These are phyloP conservation scores for Bipolaris zeicola DNA, from an alignment of 2,329 filamentous ascomycete species.

Conservation along the genomic window DNA sequence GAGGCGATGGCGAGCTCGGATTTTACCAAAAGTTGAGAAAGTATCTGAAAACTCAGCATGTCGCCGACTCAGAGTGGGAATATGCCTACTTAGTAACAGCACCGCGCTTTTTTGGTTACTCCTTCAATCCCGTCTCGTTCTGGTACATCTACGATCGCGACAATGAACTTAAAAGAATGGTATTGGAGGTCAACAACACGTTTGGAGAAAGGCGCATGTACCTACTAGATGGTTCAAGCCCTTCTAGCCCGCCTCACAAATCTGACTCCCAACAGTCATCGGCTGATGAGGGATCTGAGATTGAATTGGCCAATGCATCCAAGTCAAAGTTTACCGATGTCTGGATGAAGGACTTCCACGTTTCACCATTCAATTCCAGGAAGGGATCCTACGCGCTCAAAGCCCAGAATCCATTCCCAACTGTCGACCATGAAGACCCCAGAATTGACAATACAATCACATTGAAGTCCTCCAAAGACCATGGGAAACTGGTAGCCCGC, in stretches of 20 bases:
- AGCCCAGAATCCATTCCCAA: constrained; percentile 53
- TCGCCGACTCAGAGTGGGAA: constrained; percentile 66
- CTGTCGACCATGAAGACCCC: constrained; percentile 32
- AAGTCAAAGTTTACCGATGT: constrained; percentile 54
- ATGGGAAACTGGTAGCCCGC: constrained; percentile 66
- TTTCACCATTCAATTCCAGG: constrained; percentile 72
- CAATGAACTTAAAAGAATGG: constrained; percentile 65
- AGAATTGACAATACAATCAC: constrained; percentile 66
- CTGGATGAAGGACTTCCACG: constrained; percentile 76
- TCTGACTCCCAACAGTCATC: constrained; percentile 14
- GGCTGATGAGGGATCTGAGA: constrained; percentile 5
- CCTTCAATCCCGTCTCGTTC: constrained; percentile 77
- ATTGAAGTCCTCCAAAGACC: constrained; percentile 63
- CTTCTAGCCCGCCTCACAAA: constrained; percentile 36
- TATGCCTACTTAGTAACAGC: constrained; percentile 74
- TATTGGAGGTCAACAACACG: constrained; percentile 78
- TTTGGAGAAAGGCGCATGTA: constrained; percentile 75
- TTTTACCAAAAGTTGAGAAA: constrained; percentile 67
- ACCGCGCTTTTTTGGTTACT: constrained; percentile 70
- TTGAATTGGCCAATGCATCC: neutral
- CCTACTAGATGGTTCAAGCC: constrained; percentile 54
- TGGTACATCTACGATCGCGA: constrained; percentile 74
- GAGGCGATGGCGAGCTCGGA: constrained; percentile 58
- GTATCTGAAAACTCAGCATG: constrained; percentile 64
- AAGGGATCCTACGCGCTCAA: constrained; percentile 56